Conservation (phyloP, 2,329 filamentous ascomycete genomes). For the Passalora sequoiae region DNA sequence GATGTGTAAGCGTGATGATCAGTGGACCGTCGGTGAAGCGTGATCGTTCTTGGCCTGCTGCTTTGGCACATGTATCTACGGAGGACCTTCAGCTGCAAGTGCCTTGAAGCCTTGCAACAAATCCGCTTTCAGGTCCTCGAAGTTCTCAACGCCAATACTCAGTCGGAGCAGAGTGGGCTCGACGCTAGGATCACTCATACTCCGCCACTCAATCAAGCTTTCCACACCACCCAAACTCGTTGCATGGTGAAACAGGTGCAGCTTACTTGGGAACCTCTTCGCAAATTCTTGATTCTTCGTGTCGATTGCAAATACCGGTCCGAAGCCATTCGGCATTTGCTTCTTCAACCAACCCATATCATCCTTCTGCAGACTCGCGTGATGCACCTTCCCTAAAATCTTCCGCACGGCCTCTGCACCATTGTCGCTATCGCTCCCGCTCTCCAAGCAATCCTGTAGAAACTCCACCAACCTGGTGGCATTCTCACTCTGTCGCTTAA, state of each 20-base stretch:
- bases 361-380: constrained; percentile 74
- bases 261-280: constrained; percentile 65
- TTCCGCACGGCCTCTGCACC: constrained; percentile 46
- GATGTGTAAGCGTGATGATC: too few relatives aligned
- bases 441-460: constrained; percentile 51
- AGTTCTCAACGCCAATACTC: constrained; percentile 80
- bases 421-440: constrained; percentile 32
- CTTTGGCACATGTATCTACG: too few relatives aligned
- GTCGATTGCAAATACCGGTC: constrained; percentile 77
- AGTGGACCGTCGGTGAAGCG: too few relatives aligned
- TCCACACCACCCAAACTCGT: constrained; percentile 92
- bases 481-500: constrained; percentile 69
- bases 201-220: constrained; percentile 92
- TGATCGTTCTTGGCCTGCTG: too few relatives aligned
- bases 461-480: constrained; percentile 66
- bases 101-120: constrained; percentile 61
- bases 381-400: constrained; percentile 59
- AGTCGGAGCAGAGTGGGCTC: constrained; percentile 70
- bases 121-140: constrained; percentile 78
- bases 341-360: constrained; percentile 63
- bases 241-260: constrained; percentile 85
- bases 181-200: constrained; percentile 73
- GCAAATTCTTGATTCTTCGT: constrained; percentile 60
- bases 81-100: constrained; percentile 35
- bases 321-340: constrained; percentile 90